A percentile compares a stretch with the other conserved stretches of the same genome.
phyloP scores from a whole-genome alignment of 1,139 yeast genomes.

The Diutina siamensis region DNA sequence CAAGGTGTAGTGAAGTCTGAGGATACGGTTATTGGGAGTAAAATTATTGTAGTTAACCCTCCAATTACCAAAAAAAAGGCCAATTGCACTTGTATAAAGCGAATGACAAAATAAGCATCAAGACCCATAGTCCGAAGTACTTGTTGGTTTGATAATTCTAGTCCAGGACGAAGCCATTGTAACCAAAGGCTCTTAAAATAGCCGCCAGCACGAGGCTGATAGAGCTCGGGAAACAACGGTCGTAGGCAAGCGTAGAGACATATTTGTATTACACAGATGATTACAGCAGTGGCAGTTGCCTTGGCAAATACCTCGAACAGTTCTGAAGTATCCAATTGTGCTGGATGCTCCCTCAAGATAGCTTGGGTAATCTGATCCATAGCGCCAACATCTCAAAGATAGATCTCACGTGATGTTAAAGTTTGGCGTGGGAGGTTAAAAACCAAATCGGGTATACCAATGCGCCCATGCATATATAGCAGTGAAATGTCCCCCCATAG shows the following conservation, averaged over 20 bases:
- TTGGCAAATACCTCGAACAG: not conserved
- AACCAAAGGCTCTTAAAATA: not conserved
- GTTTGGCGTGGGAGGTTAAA: not conserved
- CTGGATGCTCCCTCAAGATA: not conserved
- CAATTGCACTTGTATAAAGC: constrained; percentile 39
- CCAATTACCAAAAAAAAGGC: constrained; percentile 41
- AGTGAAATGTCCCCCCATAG: not conserved
- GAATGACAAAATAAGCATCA: constrained; percentile 51
- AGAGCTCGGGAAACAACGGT: not conserved
- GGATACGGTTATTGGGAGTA: constrained; percentile 46
- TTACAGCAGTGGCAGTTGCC: not conserved
- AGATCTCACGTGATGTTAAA: too few species aligned
- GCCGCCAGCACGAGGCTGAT: not conserved
- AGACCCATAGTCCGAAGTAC: not conserved
- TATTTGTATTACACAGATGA: not conserved
- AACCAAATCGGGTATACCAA: not conserved
- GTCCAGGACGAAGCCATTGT: not conserved
- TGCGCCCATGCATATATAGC: not conserved
- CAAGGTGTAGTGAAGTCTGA: constrained; percentile 23
- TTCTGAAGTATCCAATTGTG: not conserved
- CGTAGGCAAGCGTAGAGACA: not conserved
- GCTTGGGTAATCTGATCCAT: not conserved
- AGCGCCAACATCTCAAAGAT: too few species aligned
- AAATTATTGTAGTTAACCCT: constrained; percentile 35
- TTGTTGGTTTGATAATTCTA: not conserved